Evolutionary conservation across 345 rosid species (phyloP), one percentile per base, ranked within the genome.

Genomic region (Eucalyptus marginata): DNA sequence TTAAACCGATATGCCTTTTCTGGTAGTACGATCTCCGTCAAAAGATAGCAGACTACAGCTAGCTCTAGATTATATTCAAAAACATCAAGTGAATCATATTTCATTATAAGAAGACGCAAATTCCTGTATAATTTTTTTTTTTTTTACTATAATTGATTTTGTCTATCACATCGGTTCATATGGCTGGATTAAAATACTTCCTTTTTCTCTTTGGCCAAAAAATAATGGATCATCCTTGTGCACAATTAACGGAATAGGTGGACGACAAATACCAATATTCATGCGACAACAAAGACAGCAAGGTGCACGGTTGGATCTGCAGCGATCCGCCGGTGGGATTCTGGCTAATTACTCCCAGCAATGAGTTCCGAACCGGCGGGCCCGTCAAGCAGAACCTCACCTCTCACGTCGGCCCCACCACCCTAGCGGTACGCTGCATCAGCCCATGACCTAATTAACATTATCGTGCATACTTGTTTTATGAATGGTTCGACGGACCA

Each of bases 251-350:
- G 56, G 20, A 85, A 49, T 88, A 95, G 98, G 99, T 97, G 88
- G 99, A 97, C 87, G 99, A 96, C 91, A 97, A 96, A 88, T 97
- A 97, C 90, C 97, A 96, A 89, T 96, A 97, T 86, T 96, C 98
- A 2, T 93, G 96, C 29, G 96, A 96, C 44, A 95, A 95, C 93
- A 94, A 93, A 91, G 96, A 96, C 88, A 94, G 92, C 46, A 86
- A 84, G 56, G 96, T 96, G 49, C 99, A 97, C 86, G 99, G 99
- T 14, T 97, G 99, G 99, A 93, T 97, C 76, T 94, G 93, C 91
- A 92, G 91, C 6, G 93, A 94, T 47, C 95, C 97, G 13, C 90
- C 94, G 0, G 95, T 95, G 8, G 99, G 99, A 31, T 96, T 96
- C 92, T 97, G 99, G 99, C 95, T 94, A 92, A 95, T 97, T 88